Percentiles rank a stretch among this genome's conserved stretches.
Conservation (phyloP, 1,139 yeast genomes). For the Hansenula lynferdii region DNA sequence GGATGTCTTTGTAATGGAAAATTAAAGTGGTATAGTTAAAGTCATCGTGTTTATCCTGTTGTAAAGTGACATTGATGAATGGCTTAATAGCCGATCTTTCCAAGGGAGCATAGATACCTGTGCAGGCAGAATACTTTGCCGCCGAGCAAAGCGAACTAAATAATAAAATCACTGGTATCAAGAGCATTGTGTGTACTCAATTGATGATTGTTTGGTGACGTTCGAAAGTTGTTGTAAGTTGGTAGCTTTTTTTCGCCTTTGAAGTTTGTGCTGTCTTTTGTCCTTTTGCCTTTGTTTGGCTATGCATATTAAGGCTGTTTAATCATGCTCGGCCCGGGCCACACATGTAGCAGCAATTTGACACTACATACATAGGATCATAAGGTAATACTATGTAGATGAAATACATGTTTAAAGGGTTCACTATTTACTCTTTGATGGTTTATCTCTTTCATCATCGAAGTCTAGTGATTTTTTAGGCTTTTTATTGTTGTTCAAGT, state of each 20-base stretch:
- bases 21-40: slow-evolving; percentile 1
- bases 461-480: neutral
- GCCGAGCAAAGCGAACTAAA: neutral
- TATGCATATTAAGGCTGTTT: too few relatives aligned
- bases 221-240: too few relatives aligned
- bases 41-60: neutral
- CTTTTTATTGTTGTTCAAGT: neutral
- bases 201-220: neutral
- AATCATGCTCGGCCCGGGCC: too few relatives aligned
- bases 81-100: neutral
- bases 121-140: neutral
- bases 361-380: too few relatives aligned
- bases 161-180: neutral
- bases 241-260: too few relatives aligned
- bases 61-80: slow-evolving; percentile 1
- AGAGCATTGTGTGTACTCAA: neutral
- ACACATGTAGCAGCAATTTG: too few relatives aligned
- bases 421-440: neutral
- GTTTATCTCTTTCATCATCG: neutral
- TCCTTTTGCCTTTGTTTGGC: too few relatives aligned
- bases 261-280: too few relatives aligned
- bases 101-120: neutral
- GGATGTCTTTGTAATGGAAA: neutral
- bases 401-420: neutral
- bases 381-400: too few relatives aligned